phyloP scores from a whole-genome alignment of 306 rosid species.

The Casuarina cunninghamiana region DNA sequence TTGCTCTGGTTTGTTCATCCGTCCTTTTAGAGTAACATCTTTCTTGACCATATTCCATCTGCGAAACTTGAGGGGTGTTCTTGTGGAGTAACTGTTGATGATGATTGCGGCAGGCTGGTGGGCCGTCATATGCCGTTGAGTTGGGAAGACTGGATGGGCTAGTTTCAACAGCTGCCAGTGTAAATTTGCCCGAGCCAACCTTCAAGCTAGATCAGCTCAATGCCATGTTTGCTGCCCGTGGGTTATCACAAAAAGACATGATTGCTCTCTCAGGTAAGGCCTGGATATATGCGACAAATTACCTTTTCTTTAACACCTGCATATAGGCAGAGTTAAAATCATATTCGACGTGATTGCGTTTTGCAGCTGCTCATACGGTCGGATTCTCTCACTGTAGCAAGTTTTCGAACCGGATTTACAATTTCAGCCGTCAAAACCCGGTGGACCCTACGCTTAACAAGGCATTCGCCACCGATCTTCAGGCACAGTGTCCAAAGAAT shows the following conservation, averaged over 20 bases:
- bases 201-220: conserved; percentile 68
- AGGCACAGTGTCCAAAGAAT: conserved; percentile 48
- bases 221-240: conserved; percentile 47
- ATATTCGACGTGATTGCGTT: neutral
- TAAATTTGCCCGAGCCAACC: conserved; percentile 53
- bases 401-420: conserved; percentile 47
- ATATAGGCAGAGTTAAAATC: neutral
- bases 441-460: conserved; percentile 55
- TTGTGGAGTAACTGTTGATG: neutral
- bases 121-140: conserved; percentile 71
- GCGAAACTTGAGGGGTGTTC: no score
- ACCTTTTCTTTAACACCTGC: neutral
- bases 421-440: conserved; percentile 32
- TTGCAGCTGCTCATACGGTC: conserved; percentile 70
- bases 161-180: conserved; percentile 56
- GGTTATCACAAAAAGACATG: conserved; percentile 69
- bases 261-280: conserved; percentile 74
- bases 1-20: conserved; percentile 50
- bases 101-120: conserved; percentile 55
- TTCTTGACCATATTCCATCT: neutral
- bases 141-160: conserved; percentile 80
- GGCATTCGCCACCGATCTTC: conserved; percentile 42
- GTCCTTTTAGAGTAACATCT: neutral
- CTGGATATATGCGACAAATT: neutral
- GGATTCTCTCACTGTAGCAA: conserved; percentile 76